Base-by-base conservation (phyloP, 1,284 basidiomycete genomes). In the Volvariella surrecta region DNA sequence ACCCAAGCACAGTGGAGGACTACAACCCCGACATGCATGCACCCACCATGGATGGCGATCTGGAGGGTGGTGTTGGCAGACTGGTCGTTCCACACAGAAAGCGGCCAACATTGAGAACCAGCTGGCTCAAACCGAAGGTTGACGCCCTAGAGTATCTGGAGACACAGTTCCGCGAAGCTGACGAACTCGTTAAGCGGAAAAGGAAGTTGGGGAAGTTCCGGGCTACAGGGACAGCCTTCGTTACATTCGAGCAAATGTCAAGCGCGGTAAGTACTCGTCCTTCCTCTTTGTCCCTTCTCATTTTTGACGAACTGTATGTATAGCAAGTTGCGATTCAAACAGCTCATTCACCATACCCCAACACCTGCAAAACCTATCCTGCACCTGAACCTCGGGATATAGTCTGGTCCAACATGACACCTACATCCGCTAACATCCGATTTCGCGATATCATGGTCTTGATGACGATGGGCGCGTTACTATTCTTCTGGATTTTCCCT, bases 311-410 rank as follows among this genome's bases (percentile, higher is more conserved):
- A 42, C 42, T 1, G 34, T 31, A 17, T 20, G 16, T 43, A 1
- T 47, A 91, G 82, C 94, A 99, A 83, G 84, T 89, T 35, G 92
- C 92, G 0, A 73, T 88, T 2, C 95, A 98, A 62, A 76, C 83
- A 0, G 88, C 87, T 0, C 89, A 94, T 59, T 77, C 83, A 2
- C 73, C 83, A 0, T 70, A 73, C 38, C 80, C 88, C 9, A 71
- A 72, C 44, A 73, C 84, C 56, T 73, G 78, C 41, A 67, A 71
- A 10, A 91, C 89, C 1, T 72, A 73, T 39, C 78, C 78, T 3
- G 94, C 95, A 0, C 94, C 93, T 0, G 95, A 99, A 59, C 95
- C 95, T 7, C 77, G 95, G 37, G 95, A 99, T 59, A 89, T 99
- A 46, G 80, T 97, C 15, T 99, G 95, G 96, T 72, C 79, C 34